A percentile compares a stretch with the other conserved stretches of the same genome.
Conservation (phyloP, 2,329 filamentous ascomycete genomes). For the Penicillium sp. region DNA sequence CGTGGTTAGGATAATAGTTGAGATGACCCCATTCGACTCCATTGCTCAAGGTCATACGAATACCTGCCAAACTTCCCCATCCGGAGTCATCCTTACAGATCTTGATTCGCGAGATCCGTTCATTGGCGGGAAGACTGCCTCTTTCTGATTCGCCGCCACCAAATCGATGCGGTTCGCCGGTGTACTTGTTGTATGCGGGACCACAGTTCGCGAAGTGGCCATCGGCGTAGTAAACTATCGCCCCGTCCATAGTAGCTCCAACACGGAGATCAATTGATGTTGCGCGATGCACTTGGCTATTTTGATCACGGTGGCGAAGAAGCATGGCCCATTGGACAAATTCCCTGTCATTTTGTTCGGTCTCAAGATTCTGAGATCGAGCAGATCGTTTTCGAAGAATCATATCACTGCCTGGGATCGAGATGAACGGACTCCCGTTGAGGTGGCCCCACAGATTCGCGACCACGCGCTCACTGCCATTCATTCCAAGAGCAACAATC, state of each 20-base stretch:
- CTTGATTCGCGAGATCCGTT: slow-evolving; percentile 34
- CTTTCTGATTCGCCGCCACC: neutral
- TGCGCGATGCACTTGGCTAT: neutral
- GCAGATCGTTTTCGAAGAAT: neutral
- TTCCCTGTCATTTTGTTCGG: neutral
- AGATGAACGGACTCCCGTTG: neutral
- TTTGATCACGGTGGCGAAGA: neutral
- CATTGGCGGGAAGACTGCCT: slow-evolving; percentile 23
- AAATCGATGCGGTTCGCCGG: neutral
- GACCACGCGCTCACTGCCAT: neutral
- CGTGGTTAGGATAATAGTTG: slow-evolving; percentile 16
- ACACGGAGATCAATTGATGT: neutral
- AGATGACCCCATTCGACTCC: slow-evolving; percentile 33
- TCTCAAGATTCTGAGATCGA: neutral
- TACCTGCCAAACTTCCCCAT: slow-evolving; percentile 13
- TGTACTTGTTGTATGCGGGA: neutral
- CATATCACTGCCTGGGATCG: neutral
- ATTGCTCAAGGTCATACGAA: slow-evolving; percentile 22
- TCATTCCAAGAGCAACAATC: neutral
- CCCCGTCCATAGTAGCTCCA: neutral
- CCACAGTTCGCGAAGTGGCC: neutral
- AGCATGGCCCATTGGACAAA: neutral
- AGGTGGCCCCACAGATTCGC: neutral
- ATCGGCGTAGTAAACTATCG: neutral
- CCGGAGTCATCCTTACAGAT: slow-evolving; percentile 18